Evolutionary conservation across 2,329 filamentous ascomycete species (phyloP).

Genomic region (Fusarium luffae): DNA sequence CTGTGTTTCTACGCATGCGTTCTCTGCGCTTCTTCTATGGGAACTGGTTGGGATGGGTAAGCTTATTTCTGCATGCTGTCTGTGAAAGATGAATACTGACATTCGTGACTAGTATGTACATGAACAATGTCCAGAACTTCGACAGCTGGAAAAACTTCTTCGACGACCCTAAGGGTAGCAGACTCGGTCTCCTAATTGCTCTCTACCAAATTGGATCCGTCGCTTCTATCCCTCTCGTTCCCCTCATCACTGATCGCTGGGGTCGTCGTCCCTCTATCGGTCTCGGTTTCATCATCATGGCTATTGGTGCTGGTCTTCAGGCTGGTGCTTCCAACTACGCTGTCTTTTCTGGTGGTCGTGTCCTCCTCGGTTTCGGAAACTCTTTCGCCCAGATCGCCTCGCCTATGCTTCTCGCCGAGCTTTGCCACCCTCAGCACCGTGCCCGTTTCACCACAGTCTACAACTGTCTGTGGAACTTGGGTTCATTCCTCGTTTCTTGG

Average conservation of each 20-base stretch:
- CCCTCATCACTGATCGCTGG: constrained; percentile 57
- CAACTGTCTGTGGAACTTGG: constrained; percentile 75
- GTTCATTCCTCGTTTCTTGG: constrained; percentile 68
- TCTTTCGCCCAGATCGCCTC: constrained; percentile 72
- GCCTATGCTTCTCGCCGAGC: constrained; percentile 72
- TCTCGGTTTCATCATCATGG: constrained; percentile 58
- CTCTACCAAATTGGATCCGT: constrained; percentile 64
- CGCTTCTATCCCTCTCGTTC: constrained; percentile 58
- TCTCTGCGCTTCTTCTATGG: constrained; percentile 28
- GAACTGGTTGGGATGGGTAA: constrained; percentile 32
- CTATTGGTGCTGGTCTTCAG: constrained; percentile 39
- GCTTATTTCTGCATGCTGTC: constrained; percentile 56
- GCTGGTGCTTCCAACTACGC: constrained; percentile 55
- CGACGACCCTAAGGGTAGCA: constrained; percentile 50
- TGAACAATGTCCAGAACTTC: constrained; percentile 60
- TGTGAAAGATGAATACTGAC: constrained; percentile 64
- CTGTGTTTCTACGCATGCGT: constrained; percentile 55
- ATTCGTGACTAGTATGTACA: constrained; percentile 67
- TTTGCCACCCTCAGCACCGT: constrained; percentile 75
- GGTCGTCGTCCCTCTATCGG: constrained; percentile 58
- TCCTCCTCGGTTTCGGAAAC: constrained; percentile 70
- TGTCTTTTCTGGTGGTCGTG: constrained; percentile 55
- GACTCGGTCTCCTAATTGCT: constrained; percentile 61
- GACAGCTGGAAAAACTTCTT: constrained; percentile 63
- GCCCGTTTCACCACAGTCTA: constrained; percentile 74